A percentile compares a stretch with the other conserved stretches of the same genome.
Conservation (phyloP, 192 early-diverging fungal species). For the Spizellomyces punctatus region DNA sequence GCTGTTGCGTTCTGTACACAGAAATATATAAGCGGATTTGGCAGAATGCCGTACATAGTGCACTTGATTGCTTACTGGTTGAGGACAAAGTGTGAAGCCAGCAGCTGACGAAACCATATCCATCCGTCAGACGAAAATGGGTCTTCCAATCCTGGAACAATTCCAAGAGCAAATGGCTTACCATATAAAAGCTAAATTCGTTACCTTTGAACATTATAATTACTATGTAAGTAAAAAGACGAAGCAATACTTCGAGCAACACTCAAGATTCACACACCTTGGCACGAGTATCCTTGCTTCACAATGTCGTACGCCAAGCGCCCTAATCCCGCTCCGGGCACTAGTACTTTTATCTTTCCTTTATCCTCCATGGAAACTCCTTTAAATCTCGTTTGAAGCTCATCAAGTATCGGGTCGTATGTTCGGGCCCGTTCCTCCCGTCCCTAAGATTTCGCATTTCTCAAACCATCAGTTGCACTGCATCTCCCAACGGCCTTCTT, state of each 20-base stretch:
- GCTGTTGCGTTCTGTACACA: slow-evolving; percentile 42
- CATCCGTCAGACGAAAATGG: too few relatives aligned
- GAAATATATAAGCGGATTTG: background rate
- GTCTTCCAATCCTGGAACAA: background rate
- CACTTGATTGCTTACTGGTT: slow-evolving; percentile 58
- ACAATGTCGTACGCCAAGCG: slow-evolving; percentile 91
- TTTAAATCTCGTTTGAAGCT: slow-evolving; percentile 63
- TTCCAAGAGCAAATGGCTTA: slow-evolving; percentile 27
- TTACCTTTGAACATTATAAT: slow-evolving; percentile 63
- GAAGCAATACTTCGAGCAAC: too few relatives aligned
- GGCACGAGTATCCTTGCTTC: slow-evolving; percentile 62
- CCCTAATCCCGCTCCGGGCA: slow-evolving; percentile 97
- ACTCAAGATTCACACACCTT: slow-evolving; percentile 18
- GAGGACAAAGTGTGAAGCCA: slow-evolving; percentile 92
- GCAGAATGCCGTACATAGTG: background rate
- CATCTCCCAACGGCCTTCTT: background rate
- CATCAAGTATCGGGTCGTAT: slow-evolving; percentile 80
- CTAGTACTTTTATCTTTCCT: slow-evolving; percentile 72
- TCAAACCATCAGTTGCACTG: background rate
- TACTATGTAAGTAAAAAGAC: slow-evolving; percentile 2
- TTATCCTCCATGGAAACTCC: slow-evolving; percentile 55
- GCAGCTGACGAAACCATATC: slow-evolving; percentile 52
- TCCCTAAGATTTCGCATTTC: slow-evolving; percentile 47
- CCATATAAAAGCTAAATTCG: slow-evolving; percentile 98
- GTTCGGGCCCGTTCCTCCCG: slow-evolving; percentile 72